Evolutionary conservation across 2,329 filamentous ascomycete species (phyloP).

Genomic region (Phyllosticta capitalensis): DNA sequence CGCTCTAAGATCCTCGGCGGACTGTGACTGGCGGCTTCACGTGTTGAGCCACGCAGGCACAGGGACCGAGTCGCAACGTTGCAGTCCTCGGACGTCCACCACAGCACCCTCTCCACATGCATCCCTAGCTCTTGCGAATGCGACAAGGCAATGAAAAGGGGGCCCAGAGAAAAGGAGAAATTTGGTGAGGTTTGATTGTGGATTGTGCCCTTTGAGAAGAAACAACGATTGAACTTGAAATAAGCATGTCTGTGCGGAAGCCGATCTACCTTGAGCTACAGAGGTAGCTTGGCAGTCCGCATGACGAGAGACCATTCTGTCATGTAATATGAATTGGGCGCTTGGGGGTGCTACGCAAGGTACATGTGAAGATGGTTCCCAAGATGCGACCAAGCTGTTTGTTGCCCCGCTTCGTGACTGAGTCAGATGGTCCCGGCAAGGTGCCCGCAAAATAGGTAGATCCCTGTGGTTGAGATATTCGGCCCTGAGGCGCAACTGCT

Average conservation of each 20-base stretch:
- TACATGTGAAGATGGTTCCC: neutral
- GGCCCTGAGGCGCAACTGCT: neutral
- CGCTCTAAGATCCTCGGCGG: constrained; percentile 5
- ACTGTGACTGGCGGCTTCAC: constrained; percentile 5
- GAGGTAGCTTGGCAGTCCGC: neutral
- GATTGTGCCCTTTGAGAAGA: neutral
- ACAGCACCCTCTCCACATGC: neutral
- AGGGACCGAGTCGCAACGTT: neutral
- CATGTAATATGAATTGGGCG: neutral
- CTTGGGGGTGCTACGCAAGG: neutral
- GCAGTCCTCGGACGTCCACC: neutral
- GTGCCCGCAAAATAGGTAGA: neutral
- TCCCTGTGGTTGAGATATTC: neutral
- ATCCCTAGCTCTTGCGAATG: neutral
- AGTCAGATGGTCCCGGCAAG: neutral
- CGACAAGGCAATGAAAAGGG: neutral
- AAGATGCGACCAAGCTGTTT: neutral
- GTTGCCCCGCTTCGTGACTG: neutral
- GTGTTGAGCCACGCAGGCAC: neutral
- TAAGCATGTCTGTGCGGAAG: neutral
- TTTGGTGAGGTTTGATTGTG: no score
- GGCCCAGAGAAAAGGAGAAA: no score
- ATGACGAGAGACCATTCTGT: neutral
- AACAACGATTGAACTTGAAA: neutral
- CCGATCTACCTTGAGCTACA: neutral